These are phyloP conservation scores for Phialophora expanda DNA, from an alignment of 2,329 filamentous ascomycete species.

Conservation along the genomic window DNA sequence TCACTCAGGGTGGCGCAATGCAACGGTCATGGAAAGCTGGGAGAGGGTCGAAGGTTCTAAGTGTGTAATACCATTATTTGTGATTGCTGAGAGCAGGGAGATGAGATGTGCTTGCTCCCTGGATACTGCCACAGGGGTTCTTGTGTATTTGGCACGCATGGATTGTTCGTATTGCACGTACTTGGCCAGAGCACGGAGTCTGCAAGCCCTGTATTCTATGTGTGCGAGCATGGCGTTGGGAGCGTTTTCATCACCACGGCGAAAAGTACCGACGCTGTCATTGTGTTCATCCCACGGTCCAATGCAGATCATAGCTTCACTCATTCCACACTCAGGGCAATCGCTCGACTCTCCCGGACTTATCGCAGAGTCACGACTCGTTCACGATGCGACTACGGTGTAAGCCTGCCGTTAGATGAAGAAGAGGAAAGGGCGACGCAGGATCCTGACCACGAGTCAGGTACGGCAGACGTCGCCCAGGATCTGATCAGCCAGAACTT, in stretches of 20 bases:
- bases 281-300: background rate
- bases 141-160: background rate
- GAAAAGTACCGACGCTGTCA: background rate
- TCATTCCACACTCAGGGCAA: too few species aligned
- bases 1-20: background rate
- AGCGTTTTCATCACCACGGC: background rate
- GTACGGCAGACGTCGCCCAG: background rate
- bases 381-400: background rate
- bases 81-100: background rate
- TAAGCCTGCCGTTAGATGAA: background rate
- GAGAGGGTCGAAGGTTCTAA: background rate
- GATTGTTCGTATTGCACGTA: background rate
- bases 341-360: background rate
- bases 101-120: background rate
- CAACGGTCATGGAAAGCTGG: background rate
- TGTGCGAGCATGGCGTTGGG: background rate
- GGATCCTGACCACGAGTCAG: background rate
- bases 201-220: background rate
- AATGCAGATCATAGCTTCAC: too few species aligned
- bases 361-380: background rate
- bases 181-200: background rate
- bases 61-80: background rate
- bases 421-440: background rate
- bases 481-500: background rate
- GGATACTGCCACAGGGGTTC: background rate